Base-by-base conservation (phyloP, 1,284 basidiomycete species). In the Pseudozyma tsukubaensis region DNA sequence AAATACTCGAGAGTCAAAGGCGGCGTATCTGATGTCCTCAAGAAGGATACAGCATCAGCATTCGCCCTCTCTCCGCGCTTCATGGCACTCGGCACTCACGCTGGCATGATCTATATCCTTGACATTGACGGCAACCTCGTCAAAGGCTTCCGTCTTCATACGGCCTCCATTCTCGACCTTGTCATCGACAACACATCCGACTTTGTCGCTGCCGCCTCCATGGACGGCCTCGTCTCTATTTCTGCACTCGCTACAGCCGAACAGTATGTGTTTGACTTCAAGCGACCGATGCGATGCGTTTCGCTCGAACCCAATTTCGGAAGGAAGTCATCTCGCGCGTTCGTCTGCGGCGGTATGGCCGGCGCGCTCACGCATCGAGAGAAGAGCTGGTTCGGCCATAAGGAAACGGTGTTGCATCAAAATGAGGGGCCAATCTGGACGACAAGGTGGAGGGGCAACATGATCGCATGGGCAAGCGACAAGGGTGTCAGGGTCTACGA, bases 401-500 rank as follows among this genome's bases (percentile, higher is more conserved):
- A 92, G 78, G 94, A 97, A 85, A 92, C 91, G 0, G 85, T 92
- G 6, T 85, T 99, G 21, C 92, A 97, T 81, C 88, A 89, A 21
- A 93, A 92, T 4, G 97, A 99, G 85, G 97, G 96, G 1, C 93
- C 97, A 0, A 93, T 99, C 63, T 98, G 94, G 94, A 90, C 91
- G 39, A 90, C 91, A 5, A 89, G 91, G 60, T 99, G 97, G 97
- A 88, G 90, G 76, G 91, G 90, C 1, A 89, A 89, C 58, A 87
- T 97, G 32, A 94, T 98, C 65, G 94, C 94, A 0, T 99, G 97
- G 97, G 94, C 96, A 1, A 97, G 94, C 78, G 97, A 99, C 84
- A 82, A 91, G 91, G 97, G 97, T 19, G 92, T 99, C 58, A 94
- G 95, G 82, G 92, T 99, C 52, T 96, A 95, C 82, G 95, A 99